Conservation (phyloP, 331 rosid genomes). For the Quercus phellos region DNA sequence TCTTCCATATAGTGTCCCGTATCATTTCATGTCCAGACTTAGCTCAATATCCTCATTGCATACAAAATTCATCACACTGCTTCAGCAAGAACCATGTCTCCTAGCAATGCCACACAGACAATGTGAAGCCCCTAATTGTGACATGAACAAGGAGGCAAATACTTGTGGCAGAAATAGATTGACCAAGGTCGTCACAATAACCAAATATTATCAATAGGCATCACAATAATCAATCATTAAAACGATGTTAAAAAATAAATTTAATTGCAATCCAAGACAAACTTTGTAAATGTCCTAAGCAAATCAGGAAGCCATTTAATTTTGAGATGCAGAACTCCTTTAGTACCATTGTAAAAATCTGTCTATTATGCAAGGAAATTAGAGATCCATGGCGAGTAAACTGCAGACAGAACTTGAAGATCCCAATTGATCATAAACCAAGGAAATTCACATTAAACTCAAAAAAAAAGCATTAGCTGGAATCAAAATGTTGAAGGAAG, state of each 20-base stretch:
- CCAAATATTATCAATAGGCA: not conserved
- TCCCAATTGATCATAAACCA: constrained; percentile 18
- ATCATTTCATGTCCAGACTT: too few relatives aligned
- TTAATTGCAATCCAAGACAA: not conserved
- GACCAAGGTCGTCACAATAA: not conserved
- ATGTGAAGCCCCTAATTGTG: not conserved
- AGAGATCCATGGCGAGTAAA: not conserved
- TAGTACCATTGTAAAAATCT: not conserved
- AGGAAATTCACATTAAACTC: not conserved
- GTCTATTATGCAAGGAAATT: not conserved
- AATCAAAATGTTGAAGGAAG: not conserved
- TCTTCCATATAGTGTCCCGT: too few relatives aligned
- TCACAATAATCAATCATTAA: not conserved
- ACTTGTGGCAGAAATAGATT: not conserved
- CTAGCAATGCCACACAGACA: not conserved
- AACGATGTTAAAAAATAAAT: not conserved
- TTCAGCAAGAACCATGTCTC: not conserved
- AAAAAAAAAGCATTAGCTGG: not conserved
- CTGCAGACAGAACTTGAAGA: not conserved
- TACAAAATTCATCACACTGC: not conserved
- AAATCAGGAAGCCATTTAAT: not conserved
- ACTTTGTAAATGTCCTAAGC: not conserved
- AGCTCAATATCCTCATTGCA: not conserved
- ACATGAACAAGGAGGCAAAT: not conserved
- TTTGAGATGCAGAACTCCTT: not conserved